Evolutionary conservation across 2,329 filamentous ascomycete species (phyloP), one percentile per base, ranked within the genome.

Genomic region (Penicillium rolfsii): DNA sequence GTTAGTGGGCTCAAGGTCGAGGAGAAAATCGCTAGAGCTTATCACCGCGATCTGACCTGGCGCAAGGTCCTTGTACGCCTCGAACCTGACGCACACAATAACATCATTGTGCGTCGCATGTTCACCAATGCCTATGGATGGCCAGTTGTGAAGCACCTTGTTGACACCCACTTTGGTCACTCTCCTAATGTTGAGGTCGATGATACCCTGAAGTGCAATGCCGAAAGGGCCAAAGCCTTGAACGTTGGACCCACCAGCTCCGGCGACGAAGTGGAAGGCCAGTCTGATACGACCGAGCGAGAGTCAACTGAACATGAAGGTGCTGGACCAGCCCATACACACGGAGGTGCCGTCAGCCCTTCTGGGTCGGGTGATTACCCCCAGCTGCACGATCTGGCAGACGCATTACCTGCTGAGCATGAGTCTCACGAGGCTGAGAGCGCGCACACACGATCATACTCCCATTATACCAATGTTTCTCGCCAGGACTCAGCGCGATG

Each of bases 41-140:
- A 99, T 78, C 95, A 99, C 75, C 87, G 88, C 12, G 92, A 92
- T 64, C 79, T 99, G 22, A 91, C 91, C 1, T 99, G 95, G 95
- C 90, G 95, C 49, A 99, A 99, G 74, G 95, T 99, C 1, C 85
- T 99, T 4, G 95, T 99, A 14, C 90, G 95, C 57, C 83, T 99
- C 2, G 94, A 99, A 74, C 95, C 95, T 0, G 95, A 99, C 77
- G 95, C 95, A 0, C 95, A 99, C 80, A 99, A 99, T 78, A 99
- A 99, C 76, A 96, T 99, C 67, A 90, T 98, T 62, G 95, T 99
- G 26, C 89, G 95, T 16, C 89, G 95, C 58, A 96, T 93, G 89
- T 99, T 99, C 75, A 89, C 93, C 59, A 99, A 99, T 72, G 95
- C 95, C 0, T 96, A 96, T 70, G 95, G 95, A 2, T 99, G 95